Evolutionary conservation across 2,329 filamentous ascomycete species (phyloP).

Genomic region (Microsporum ferrugineum): DNA sequence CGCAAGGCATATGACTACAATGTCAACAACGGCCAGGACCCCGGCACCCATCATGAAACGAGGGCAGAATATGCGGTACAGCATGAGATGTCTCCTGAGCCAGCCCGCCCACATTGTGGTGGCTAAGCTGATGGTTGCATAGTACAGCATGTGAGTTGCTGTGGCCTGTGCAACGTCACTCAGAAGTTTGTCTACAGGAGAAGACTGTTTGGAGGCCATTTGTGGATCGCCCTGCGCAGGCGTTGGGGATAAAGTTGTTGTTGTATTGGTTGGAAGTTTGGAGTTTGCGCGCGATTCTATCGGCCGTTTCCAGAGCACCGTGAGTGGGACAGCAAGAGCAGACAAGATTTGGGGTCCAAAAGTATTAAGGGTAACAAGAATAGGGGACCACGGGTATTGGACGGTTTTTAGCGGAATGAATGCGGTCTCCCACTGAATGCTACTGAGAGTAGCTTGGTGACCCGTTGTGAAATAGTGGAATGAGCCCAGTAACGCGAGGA

Average conservation of each 20-base stretch:
- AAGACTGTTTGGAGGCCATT: conserved; percentile 13
- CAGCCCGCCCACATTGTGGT: conserved; percentile 86
- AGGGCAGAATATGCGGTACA: conserved; percentile 87
- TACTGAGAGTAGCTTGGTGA: conserved; percentile 76
- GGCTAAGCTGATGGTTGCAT: conserved; percentile 68
- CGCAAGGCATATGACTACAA: conserved; percentile 60
- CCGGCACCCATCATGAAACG: conserved; percentile 73
- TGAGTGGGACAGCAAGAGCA: conserved; percentile 63
- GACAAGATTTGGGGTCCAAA: conserved; percentile 83
- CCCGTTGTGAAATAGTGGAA: conserved; percentile 98
- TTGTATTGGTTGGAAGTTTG: conserved; percentile 15
- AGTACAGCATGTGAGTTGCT: conserved; percentile 67
- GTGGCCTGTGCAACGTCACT: conserved; percentile 60
- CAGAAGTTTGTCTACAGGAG: conserved; percentile 39
- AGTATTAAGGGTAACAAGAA: conserved; percentile 73
- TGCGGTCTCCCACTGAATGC: conserved; percentile 90
- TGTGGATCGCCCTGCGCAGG: not conserved
- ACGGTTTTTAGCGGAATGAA: conserved; percentile 80
- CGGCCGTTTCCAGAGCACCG: conserved; percentile 80
- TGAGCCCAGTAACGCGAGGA: conserved; percentile 78
- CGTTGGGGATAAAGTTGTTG: conserved; percentile 16
- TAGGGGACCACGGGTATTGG: conserved; percentile 77
- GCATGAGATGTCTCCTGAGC: conserved; percentile 83
- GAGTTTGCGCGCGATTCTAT: conserved; percentile 48
- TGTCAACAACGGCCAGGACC: conserved; percentile 63